Evolutionary conservation across 495 filamentous ascomycete species (phyloP).

Genomic region (Halenospora varia): DNA sequence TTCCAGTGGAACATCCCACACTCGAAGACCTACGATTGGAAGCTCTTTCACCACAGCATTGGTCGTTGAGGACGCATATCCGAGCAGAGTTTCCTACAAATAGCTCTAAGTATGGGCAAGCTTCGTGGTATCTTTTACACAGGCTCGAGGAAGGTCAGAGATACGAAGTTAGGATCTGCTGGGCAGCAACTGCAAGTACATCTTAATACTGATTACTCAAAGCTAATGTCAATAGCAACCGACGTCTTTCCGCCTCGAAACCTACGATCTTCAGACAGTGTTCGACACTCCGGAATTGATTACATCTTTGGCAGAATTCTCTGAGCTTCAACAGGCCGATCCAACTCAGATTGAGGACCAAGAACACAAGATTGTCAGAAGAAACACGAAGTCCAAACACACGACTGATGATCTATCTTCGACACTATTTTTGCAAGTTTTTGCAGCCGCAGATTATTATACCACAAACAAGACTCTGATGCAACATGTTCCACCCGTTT

Average conservation of each 20-base stretch:
- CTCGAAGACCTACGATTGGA: conserved; percentile 64
- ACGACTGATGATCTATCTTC: conserved; percentile 39
- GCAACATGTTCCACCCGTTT: conserved; percentile 66
- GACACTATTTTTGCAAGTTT: conserved; percentile 71
- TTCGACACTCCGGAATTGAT: conserved; percentile 58
- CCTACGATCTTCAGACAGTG: conserved; percentile 53
- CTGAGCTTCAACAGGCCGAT: conserved; percentile 37
- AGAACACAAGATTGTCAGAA: conserved; percentile 22
- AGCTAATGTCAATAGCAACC: conserved; percentile 62
- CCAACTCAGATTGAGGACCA: conserved; percentile 16
- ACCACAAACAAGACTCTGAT: conserved; percentile 70
- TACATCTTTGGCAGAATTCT: conserved; percentile 59
- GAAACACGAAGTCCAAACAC: conserved; percentile 18
- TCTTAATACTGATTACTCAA: not conserved
- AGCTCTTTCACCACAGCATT: conserved; percentile 52
- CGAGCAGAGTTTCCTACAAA: conserved; percentile 61
- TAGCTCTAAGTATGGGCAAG: conserved; percentile 48
- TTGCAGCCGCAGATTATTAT: conserved; percentile 79
- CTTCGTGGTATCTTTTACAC: conserved; percentile 83
- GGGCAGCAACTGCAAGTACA: conserved; percentile 79
- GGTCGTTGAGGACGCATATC: conserved; percentile 55
- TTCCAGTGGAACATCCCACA: conserved; percentile 52
- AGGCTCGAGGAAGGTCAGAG: conserved; percentile 66
- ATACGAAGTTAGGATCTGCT: conserved; percentile 92
- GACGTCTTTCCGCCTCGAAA: conserved; percentile 68